phyloP scores from a whole-genome alignment of 345 rosid species.

The Zanthoxylum bungeanum region DNA sequence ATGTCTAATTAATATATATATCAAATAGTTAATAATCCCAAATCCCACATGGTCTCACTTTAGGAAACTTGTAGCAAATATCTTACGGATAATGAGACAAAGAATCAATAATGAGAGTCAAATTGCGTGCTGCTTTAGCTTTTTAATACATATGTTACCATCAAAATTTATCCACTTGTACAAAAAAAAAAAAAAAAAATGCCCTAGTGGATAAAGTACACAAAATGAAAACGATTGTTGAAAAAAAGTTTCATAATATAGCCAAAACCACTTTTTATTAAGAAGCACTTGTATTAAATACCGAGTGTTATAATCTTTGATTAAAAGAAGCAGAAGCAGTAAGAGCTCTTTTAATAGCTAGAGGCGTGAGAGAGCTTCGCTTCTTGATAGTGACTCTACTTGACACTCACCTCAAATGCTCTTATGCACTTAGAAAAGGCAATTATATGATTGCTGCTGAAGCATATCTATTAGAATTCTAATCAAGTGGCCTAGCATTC shows the following conservation, averaged over 20 bases:
- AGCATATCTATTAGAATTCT: not conserved
- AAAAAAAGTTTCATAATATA: too few species aligned
- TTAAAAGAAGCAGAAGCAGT: not conserved
- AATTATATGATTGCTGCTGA: not conserved
- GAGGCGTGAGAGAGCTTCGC: not conserved
- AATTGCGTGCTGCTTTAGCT: not conserved
- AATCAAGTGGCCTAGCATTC: too few species aligned
- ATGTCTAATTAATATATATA: not conserved
- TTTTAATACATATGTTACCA: not conserved
- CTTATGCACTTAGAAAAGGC: not conserved
- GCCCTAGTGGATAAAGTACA: not conserved
- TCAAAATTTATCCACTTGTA: not conserved
- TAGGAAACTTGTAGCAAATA: not conserved
- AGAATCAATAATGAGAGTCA: not conserved
- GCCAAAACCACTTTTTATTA: not conserved
- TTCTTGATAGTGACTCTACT: not conserved
- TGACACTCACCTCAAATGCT: not conserved
- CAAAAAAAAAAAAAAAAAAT: not conserved
- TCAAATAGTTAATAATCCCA: not conserved
- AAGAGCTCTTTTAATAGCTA: not conserved
- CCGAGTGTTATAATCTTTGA: too few species aligned
- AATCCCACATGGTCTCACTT: constrained; percentile 3
- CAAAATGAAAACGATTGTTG: constrained; percentile 2
- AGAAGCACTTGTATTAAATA: too few species aligned
- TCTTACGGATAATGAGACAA: not conserved